phyloP scores from a whole-genome alignment of 2,329 filamentous ascomycete genomes.

The Berkeleyomyces rouxiae region DNA sequence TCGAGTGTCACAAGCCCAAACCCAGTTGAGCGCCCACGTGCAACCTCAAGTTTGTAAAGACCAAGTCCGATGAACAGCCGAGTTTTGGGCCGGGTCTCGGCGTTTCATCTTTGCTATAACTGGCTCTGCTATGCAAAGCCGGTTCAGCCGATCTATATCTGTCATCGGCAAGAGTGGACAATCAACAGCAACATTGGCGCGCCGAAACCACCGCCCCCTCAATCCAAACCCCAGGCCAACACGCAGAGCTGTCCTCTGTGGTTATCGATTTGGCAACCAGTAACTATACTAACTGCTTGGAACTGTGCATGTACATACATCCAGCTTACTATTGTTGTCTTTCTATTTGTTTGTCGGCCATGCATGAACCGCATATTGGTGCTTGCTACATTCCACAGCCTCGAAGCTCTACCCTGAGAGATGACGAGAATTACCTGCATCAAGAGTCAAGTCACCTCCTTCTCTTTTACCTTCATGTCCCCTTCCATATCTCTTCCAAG shows the following conservation, averaged over 20 bases:
- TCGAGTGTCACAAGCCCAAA: background rate
- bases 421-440: background rate
- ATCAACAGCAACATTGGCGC: no score
- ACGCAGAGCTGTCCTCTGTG: no score
- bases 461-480: background rate
- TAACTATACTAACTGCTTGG: background rate
- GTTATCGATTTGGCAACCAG: no score
- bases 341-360: background rate
- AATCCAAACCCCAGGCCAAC: no score
- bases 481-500: background rate
- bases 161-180: background rate
- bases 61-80: background rate
- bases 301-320: background rate
- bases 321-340: background rate
- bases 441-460: background rate
- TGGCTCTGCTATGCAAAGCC: background rate
- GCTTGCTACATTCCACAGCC: background rate
- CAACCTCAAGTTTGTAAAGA: background rate
- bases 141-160: background rate
- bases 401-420: background rate
- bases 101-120: background rate
- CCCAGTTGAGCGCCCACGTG: background rate
- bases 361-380: background rate
- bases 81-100: background rate
- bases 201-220: no score